Conservation (phyloP, 2,329 filamentous ascomycete genomes). For the Epichloe gansuensis region DNA sequence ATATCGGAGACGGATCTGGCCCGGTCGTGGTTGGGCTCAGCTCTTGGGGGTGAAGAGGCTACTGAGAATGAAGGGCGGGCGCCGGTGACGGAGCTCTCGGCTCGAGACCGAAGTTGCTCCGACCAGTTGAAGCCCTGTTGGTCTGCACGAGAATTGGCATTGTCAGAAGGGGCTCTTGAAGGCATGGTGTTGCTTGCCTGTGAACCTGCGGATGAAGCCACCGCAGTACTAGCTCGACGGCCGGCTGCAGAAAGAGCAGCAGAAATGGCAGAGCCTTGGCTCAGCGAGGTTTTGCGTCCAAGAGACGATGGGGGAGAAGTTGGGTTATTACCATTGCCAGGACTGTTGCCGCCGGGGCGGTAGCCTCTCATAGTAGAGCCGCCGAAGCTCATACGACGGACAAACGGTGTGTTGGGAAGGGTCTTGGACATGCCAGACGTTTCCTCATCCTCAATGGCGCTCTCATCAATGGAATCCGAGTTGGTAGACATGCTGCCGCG, state of each 20-base stretch:
- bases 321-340: conserved; percentile 50
- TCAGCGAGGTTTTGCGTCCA: conserved; percentile 19
- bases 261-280: conserved; percentile 18
- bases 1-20: conserved; percentile 58
- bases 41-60: conserved; percentile 29
- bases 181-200: conserved; percentile 48
- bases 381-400: conserved; percentile 81
- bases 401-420: conserved; percentile 60
- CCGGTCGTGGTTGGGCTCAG: conserved; percentile 42
- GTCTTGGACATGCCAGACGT: conserved; percentile 37
- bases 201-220: conserved; percentile 22
- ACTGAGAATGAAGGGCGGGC: conserved; percentile 46
- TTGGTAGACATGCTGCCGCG: conserved; percentile 59
- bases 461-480: conserved; percentile 57
- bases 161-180: conserved; percentile 52
- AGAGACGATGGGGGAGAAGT: conserved; percentile 25
- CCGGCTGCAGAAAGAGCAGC: conserved; percentile 21
- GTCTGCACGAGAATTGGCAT: conserved; percentile 51
- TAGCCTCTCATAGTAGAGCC: conserved; percentile 56
- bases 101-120: conserved; percentile 84
- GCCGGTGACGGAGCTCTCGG: conserved; percentile 61
- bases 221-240: conserved; percentile 24
- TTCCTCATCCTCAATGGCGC: conserved; percentile 58
- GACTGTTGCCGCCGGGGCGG: conserved; percentile 38
- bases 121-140: conserved; percentile 90